Percentiles rank a stretch among this genome's conserved stretches.
phyloP scores from a whole-genome alignment of 805 yeast genomes.

The Jamesozyma rosinii region DNA sequence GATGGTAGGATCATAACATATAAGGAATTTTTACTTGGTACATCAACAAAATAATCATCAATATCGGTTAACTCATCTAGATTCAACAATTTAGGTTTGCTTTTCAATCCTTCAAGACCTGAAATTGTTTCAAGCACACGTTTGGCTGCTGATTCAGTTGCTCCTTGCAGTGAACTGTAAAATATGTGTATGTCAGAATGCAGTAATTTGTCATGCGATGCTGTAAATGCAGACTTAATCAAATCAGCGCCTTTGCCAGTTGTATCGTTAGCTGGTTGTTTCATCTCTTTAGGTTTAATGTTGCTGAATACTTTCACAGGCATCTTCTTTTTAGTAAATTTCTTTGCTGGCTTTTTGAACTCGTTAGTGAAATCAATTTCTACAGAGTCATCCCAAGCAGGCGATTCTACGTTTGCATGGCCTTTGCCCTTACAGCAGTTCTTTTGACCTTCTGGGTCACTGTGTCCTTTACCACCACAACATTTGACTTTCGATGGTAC shows the following conservation, averaged over 20 bases:
- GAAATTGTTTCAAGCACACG: constrained; percentile 36
- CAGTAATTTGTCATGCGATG: constrained; percentile 36
- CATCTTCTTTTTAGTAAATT: constrained; percentile 4
- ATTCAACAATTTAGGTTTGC: constrained; percentile 48
- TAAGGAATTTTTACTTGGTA: constrained; percentile 47
- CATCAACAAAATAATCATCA: constrained; percentile 67
- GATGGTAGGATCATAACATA: constrained; percentile 78
- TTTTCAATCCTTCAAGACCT: constrained; percentile 20
- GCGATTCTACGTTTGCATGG: constrained; percentile 6
- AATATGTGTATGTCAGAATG: constrained; percentile 58
- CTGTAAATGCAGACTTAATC: constrained; percentile 30
- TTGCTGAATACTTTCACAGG: constrained; percentile 2
- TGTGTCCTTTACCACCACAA: constrained; percentile 2
- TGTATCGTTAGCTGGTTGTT: constrained; percentile 2
- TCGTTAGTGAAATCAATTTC: constrained; percentile 34
- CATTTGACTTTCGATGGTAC: not conserved
- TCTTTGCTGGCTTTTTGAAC: constrained; percentile 12
- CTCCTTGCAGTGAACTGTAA: constrained; percentile 80
- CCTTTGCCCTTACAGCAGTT: constrained; percentile 28
- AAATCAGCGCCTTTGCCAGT: constrained; percentile 18
- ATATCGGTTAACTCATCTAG: constrained; percentile 77
- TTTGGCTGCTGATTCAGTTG: constrained; percentile 63
- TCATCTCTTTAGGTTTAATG: constrained; percentile 1
- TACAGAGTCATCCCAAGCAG: constrained; percentile 8
- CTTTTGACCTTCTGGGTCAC: constrained; percentile 2